Conservation (phyloP, 2,329 filamentous ascomycete species). For the Cytospora piceicola region DNA sequence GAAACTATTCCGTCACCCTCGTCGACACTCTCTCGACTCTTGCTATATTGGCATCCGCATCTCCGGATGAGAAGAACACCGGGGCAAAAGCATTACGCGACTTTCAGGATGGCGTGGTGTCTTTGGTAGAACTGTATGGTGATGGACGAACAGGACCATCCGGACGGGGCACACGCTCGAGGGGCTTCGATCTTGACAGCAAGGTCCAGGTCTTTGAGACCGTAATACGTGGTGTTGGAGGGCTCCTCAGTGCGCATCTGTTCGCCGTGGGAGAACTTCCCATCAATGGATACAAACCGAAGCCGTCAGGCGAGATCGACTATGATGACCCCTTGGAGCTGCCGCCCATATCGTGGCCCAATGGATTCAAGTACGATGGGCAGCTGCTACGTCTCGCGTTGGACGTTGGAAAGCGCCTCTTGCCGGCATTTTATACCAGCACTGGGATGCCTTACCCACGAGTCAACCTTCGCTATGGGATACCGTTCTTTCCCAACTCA, state of each 20-base stretch:
- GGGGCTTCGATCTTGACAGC: slow-evolving; percentile 92
- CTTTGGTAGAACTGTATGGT: slow-evolving; percentile 81
- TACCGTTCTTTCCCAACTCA: slow-evolving; percentile 90
- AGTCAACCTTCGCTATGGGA: slow-evolving; percentile 87
- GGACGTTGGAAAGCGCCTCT: slow-evolving; percentile 79
- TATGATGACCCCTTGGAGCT: slow-evolving; percentile 48
- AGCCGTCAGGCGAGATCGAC: slow-evolving; percentile 37
- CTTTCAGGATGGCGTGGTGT: slow-evolving; percentile 80
- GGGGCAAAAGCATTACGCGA: slow-evolving; percentile 66
- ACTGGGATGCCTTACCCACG: slow-evolving; percentile 94
- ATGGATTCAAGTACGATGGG: slow-evolving; percentile 82
- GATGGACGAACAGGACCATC: slow-evolving; percentile 73
- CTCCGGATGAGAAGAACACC: slow-evolving; percentile 55
- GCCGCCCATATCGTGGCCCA: slow-evolving; percentile 69
- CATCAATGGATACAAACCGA: slow-evolving; percentile 75
- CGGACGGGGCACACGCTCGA: slow-evolving; percentile 71
- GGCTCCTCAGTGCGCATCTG: slow-evolving; percentile 87
- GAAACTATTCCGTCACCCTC: slow-evolving; percentile 94
- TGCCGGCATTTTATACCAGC: slow-evolving; percentile 89
- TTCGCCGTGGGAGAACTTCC: slow-evolving; percentile 92
- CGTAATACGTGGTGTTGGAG: slow-evolving; percentile 90
- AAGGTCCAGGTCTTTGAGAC: slow-evolving; percentile 99
- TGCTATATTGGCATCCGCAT: slow-evolving; percentile 83
- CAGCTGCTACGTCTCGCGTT: slow-evolving; percentile 88
- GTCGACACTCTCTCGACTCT: slow-evolving; percentile 95